Evolutionary conservation across 192 early-diverging fungal genomes (phyloP).

Genomic region (Mortierella claussenii): DNA sequence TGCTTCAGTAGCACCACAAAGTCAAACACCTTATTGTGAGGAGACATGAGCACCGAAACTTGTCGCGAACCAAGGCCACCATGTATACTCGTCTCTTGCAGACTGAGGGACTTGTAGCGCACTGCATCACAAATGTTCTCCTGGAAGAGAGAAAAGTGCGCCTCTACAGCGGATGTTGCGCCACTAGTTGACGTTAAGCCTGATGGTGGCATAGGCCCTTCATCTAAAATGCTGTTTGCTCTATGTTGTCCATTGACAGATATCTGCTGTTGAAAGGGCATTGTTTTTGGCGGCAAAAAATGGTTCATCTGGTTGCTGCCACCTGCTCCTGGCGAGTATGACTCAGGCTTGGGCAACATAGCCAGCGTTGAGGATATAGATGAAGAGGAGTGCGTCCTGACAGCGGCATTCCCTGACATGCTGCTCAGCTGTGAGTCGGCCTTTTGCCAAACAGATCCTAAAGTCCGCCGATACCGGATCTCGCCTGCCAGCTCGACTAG

Average conservation of each 20-base stretch:
- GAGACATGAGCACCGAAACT: constrained; percentile 1
- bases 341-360: background rate
- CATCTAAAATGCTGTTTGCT: too few relatives aligned
- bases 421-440: background rate
- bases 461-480: constrained; percentile 1
- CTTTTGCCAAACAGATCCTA: constrained; percentile 1
- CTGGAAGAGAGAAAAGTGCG: background rate
- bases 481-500: constrained; percentile 7
- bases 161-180: background rate
- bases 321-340: background rate
- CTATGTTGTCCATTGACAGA: background rate
- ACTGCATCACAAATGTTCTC: background rate
- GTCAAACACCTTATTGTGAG: constrained; percentile 13
- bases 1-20: constrained; percentile 12
- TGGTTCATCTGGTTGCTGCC: background rate
- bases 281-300: background rate
- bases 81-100: background rate
- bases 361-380: too few relatives aligned
- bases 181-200: background rate
- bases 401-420: background rate
- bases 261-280: background rate
- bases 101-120: background rate
- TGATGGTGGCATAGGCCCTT: background rate
- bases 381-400: background rate
- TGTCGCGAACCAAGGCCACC: background rate